phyloP scores from a whole-genome alignment of 2,329 filamentous ascomycete genomes.

The Xylaria sp. region DNA sequence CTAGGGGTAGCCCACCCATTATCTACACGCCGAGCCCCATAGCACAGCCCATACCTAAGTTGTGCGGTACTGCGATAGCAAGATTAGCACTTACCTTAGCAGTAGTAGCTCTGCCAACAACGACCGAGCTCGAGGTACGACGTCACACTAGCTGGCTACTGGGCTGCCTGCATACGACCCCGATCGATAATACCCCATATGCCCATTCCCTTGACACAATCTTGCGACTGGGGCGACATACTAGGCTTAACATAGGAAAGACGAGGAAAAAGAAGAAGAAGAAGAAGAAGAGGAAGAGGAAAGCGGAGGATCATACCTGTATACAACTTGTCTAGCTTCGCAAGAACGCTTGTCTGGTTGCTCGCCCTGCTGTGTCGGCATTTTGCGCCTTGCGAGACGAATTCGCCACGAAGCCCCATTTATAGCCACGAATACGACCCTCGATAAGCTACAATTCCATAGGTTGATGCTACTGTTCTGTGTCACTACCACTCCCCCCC shows the following conservation, averaged over 20 bases:
- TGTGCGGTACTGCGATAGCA: no score
- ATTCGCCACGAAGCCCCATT: slow-evolving; percentile 15
- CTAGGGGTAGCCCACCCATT: neutral
- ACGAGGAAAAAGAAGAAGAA: no score
- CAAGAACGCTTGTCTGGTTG: neutral
- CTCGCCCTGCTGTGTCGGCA: slow-evolving; percentile 2
- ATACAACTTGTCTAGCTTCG: neutral
- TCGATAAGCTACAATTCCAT: neutral
- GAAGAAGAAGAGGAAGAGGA: no score
- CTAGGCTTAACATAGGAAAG: neutral
- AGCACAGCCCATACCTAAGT: no score
- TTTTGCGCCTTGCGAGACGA: slow-evolving; percentile 12
- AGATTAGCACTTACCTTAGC: no score
- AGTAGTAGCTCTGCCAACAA: slow-evolving; percentile 4
- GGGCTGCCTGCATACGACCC: slow-evolving; percentile 10
- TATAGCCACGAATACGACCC: slow-evolving; percentile 15
- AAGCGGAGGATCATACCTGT: no score
- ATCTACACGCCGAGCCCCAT: slow-evolving; percentile 8
- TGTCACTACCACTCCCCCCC: slow-evolving; percentile 5
- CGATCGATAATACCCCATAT: slow-evolving; percentile 1
- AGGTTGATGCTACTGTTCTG: slow-evolving; percentile 21
- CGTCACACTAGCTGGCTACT: slow-evolving; percentile 14
- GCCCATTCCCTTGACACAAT: neutral
- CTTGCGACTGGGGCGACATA: slow-evolving; percentile 1
- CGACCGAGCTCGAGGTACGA: slow-evolving; percentile 20